Conservation (phyloP, 345 rosid species). For the Brassica juncea region DNA sequence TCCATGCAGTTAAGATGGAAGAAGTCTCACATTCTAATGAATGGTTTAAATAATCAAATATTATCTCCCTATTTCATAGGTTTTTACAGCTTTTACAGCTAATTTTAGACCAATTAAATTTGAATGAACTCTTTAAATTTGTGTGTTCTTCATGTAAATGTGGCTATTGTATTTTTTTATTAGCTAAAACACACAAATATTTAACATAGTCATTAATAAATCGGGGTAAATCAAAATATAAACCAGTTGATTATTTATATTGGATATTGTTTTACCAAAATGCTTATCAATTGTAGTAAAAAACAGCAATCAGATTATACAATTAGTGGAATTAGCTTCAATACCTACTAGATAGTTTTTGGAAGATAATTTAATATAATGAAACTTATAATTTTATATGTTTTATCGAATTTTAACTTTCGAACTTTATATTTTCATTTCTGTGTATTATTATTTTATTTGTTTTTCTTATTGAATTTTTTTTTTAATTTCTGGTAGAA, state of each 20-base stretch:
- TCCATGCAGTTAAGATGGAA: background rate
- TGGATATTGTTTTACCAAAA: background rate
- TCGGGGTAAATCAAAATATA: background rate
- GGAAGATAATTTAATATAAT: background rate
- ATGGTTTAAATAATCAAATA: background rate
- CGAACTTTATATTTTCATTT: no score
- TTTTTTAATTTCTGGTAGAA: no score
- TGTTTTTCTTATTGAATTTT: no score
- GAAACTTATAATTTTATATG: no score
- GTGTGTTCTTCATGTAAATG: background rate
- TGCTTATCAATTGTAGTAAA: background rate
- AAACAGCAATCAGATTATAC: background rate
- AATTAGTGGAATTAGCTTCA: background rate
- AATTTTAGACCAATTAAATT: background rate
- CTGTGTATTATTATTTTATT: no score
- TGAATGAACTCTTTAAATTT: background rate
- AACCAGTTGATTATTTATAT: background rate
- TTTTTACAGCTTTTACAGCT: background rate
- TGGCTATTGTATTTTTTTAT: background rate
- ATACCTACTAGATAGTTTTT: background rate
- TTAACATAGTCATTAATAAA: background rate
- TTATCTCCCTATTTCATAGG: background rate
- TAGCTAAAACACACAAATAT: background rate
- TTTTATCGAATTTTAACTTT: no score
- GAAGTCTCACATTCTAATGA: background rate